A percentile compares a stretch with the other conserved stretches of the same genome.
Conservation (phyloP, 2,329 filamentous ascomycete species). For the Septoria petroselini region DNA sequence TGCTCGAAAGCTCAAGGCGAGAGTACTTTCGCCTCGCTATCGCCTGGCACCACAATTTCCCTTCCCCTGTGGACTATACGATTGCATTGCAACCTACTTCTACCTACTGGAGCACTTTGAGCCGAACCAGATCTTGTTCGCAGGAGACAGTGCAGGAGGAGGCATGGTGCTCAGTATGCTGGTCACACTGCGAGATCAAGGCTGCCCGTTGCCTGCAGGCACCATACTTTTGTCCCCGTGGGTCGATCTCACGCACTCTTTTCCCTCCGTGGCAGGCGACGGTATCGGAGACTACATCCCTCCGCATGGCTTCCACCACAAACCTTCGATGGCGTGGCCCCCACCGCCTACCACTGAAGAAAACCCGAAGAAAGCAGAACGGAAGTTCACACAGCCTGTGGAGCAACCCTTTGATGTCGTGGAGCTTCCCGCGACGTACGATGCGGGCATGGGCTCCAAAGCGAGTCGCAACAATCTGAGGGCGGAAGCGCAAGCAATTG, state of each 20-base stretch:
- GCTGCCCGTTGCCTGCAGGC: slow-evolving; percentile 80
- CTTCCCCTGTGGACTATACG: slow-evolving; percentile 87
- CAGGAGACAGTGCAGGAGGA: slow-evolving; percentile 89
- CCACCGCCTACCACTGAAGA: slow-evolving; percentile 76
- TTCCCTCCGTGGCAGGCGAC: slow-evolving; percentile 77
- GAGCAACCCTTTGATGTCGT: slow-evolving; percentile 30
- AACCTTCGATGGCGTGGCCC: slow-evolving; percentile 87
- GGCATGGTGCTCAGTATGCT: slow-evolving; percentile 83
- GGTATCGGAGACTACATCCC: slow-evolving; percentile 84
- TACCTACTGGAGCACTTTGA: slow-evolving; percentile 74
- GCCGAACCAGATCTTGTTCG: slow-evolving; percentile 77
- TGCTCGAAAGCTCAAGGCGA: slow-evolving; percentile 86
- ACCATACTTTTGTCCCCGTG: slow-evolving; percentile 90
- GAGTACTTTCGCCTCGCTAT: slow-evolving; percentile 82
- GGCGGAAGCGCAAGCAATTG: slow-evolving; percentile 9
- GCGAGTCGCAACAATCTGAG: slow-evolving; percentile 20
- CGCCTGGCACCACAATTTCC: slow-evolving; percentile 89
- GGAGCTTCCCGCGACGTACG: slow-evolving; percentile 31
- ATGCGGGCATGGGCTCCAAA: slow-evolving; percentile 14
- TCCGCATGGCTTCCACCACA: slow-evolving; percentile 80
- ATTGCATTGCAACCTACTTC: slow-evolving; percentile 85
- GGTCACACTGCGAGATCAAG: slow-evolving; percentile 76
- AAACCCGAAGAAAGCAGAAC: slow-evolving; percentile 22
- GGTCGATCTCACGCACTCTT: slow-evolving; percentile 94
- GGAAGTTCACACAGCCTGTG: slow-evolving; percentile 26